Evolutionary conservation across 352 stramenopile species (phyloP).

Genomic region (Elongisporangium anandrum): DNA sequence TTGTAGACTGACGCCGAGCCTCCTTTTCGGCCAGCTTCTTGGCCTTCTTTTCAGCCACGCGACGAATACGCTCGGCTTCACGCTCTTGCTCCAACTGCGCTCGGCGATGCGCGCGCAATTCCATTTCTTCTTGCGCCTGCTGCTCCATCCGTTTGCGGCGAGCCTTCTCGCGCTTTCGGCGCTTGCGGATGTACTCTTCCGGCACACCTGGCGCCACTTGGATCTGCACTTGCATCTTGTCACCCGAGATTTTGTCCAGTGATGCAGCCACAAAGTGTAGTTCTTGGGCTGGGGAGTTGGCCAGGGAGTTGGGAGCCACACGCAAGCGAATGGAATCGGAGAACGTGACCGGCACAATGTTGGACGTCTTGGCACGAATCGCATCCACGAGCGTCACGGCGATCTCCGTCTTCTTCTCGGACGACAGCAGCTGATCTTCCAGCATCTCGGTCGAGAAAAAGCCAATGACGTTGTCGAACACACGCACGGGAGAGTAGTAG

Average conservation of each 20-base stretch:
- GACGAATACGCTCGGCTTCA: conserved; percentile 68
- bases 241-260: conserved; percentile 38
- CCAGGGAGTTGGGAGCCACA: conserved; percentile 38
- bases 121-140: conserved; percentile 71
- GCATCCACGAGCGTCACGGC: conserved; percentile 79
- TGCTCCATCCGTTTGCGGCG: conserved; percentile 68
- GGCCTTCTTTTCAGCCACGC: conserved; percentile 83
- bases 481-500: conserved; percentile 74
- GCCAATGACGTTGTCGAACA: conserved; percentile 74
- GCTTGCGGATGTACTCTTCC: conserved; percentile 83
- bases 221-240: conserved; percentile 41
- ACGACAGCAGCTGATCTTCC: conserved; percentile 75
- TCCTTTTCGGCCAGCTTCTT: conserved; percentile 83
- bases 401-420: conserved; percentile 87
- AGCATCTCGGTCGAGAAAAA: conserved; percentile 80
- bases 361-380: conserved; percentile 43
- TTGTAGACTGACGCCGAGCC: conserved; percentile 35
- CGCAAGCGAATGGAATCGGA: conserved; percentile 54
- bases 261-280: conserved; percentile 59
- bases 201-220: conserved; percentile 62
- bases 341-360: conserved; percentile 72
- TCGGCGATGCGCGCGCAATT: conserved; percentile 61
- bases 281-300: conserved; percentile 51
- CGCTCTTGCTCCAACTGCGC: conserved; percentile 58
- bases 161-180: conserved; percentile 79